Evolutionary conservation across 2,329 filamentous ascomycete genomes (phyloP), one percentile per base, ranked within the genome.

Genomic region (Aspergillaceae sp.): DNA sequence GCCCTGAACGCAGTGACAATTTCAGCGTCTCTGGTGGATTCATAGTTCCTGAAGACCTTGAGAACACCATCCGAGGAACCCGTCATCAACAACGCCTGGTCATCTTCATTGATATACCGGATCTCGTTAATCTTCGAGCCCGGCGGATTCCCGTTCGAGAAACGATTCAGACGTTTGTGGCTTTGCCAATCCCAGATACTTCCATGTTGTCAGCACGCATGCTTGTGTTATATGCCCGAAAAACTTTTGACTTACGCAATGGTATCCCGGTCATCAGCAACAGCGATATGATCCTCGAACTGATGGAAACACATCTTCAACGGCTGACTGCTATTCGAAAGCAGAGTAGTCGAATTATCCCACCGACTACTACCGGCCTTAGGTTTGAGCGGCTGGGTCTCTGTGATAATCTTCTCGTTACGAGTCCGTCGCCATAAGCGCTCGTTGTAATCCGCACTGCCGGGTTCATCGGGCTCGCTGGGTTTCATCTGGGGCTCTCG

Each of bases 401-500:
- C 88, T 27, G 86, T 78, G 51, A 98, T 83, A 53, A 96, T 95
- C 48, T 78, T 84, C 65, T 98, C 92, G 59, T 98, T 98, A 38
- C 92, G 84, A 46, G 89, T 86, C 51, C 92, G 79, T 52, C 91
- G 79, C 92, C 92, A 98, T 2, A 98, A 74, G 10, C 92, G 82
- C 62, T 92, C 85, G 57, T 98, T 98, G 68, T 97, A 98, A 65
- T 97, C 90, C 10, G 87, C 87, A 60, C 89, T 96, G 32, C 92
- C 92, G 9, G 92, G 92, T 62, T 98, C 92, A 57, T 98, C 92
- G 27, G 90, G 87, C 64, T 98, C 92, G 48, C 86, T 90, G 3
- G 88, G 84, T 62, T 92, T 94, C 92, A 98, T 97, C 67, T 98
- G 92, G 30, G 92, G 92, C 65, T 97, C 90, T 29, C 90, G 87